phyloP scores from a whole-genome alignment of 352 stramenopile genomes.

The Phytophthora palmivora region DNA sequence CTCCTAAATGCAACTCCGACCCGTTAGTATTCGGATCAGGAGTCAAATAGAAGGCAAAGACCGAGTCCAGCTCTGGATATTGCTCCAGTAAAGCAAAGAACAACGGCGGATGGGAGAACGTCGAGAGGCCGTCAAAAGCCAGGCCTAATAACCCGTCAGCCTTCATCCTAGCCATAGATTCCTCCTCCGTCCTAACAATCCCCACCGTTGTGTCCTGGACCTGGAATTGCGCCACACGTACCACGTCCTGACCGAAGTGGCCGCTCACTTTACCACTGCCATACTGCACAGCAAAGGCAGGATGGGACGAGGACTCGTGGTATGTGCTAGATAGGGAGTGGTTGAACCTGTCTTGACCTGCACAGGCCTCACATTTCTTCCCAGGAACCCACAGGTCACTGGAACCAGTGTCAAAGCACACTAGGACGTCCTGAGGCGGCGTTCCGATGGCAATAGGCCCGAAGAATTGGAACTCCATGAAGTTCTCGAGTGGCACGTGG shows the following conservation, averaged over 20 bases:
- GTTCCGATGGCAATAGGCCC: constrained; percentile 68
- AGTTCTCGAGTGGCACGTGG: constrained; percentile 75
- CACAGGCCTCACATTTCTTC: constrained; percentile 59
- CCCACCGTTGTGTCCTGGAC: constrained; percentile 59
- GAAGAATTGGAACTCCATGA: constrained; percentile 89
- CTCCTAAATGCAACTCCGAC: constrained; percentile 78
- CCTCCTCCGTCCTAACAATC: constrained; percentile 70
- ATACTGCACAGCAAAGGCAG: constrained; percentile 74
- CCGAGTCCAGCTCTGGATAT: constrained; percentile 65
- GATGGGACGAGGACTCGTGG: constrained; percentile 34
- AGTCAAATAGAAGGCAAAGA: constrained; percentile 97
- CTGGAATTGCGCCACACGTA: constrained; percentile 56
- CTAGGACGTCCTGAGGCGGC: constrained; percentile 72
- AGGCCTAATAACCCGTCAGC: constrained; percentile 96
- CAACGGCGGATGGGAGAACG: constrained; percentile 75
- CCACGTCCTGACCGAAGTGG: constrained; percentile 63
- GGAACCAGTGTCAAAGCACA: constrained; percentile 88
- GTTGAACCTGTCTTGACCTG: constrained; percentile 62
- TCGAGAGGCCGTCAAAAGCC: constrained; percentile 94
- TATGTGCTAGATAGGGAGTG: constrained; percentile 57
- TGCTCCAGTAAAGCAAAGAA: constrained; percentile 76
- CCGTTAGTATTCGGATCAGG: constrained; percentile 83
- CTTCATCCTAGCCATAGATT: constrained; percentile 86
- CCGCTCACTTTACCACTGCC: constrained; percentile 74
- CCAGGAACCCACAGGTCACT: constrained; percentile 82